Evolutionary conservation across 768 basidiomycete genomes (phyloP).

Genomic region (Peribolospora kevripleyi): DNA sequence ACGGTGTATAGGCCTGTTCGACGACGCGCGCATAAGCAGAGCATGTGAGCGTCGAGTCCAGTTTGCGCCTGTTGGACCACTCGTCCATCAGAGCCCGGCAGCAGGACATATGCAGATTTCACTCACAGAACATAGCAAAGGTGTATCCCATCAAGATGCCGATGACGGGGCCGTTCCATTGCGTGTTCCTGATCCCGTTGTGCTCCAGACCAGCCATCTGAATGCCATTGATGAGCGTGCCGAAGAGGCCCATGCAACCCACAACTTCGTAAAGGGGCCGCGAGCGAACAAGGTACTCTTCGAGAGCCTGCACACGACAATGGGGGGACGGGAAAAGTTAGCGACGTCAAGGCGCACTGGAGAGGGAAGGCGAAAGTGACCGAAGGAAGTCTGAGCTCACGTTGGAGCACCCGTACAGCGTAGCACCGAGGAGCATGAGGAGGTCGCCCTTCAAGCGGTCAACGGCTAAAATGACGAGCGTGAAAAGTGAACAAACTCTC

Average conservation of each 20-base stretch:
- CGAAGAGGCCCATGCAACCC: slow-evolving; percentile 14
- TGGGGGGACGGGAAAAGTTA: no score
- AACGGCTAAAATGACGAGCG: background rate
- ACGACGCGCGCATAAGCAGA: no score
- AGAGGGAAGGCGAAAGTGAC: no score
- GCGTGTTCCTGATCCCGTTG: slow-evolving; percentile 3
- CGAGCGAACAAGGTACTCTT: slow-evolving; percentile 13
- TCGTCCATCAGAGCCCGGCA: no score
- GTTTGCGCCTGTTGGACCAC: no score
- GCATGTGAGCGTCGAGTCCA: no score
- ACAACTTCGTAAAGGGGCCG: slow-evolving; percentile 15
- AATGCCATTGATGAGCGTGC: slow-evolving; percentile 11
- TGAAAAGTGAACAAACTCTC: no score
- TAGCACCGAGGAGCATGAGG: slow-evolving; percentile 11
- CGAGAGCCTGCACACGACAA: background rate
- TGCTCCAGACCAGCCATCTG: slow-evolving; percentile 13
- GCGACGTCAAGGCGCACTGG: no score
- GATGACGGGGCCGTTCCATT: slow-evolving; percentile 11
- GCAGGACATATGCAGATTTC: no score
- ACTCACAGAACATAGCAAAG: slow-evolving; percentile 8
- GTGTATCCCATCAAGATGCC: slow-evolving; percentile 12
- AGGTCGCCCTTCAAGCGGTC: slow-evolving; percentile 7
- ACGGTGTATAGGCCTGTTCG: slow-evolving; percentile 6
- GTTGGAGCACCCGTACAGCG: slow-evolving; percentile 10
- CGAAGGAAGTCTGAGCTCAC: background rate